phyloP scores from a whole-genome alignment of 2,329 filamentous ascomycete genomes.

The Pyrenophora tritici-repentis region DNA sequence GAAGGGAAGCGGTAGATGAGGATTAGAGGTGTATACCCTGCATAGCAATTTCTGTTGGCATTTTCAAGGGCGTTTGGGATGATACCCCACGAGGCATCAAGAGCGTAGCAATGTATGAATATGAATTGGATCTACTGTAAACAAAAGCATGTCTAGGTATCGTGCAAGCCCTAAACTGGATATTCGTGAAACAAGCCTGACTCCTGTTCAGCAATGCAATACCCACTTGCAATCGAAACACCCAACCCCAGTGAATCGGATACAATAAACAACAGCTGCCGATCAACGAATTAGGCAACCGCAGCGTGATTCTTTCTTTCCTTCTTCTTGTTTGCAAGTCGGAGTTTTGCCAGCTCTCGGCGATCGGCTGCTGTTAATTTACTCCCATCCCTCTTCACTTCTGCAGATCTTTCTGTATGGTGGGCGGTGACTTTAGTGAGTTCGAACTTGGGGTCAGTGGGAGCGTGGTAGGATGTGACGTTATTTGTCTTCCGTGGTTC shows the following conservation, averaged over 20 bases:
- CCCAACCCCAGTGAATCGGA: background rate
- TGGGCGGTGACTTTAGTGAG: slow-evolving; percentile 29
- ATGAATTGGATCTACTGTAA: slow-evolving; percentile 7
- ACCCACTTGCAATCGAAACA: background rate
- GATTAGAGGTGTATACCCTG: background rate
- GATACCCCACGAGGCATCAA: slow-evolving; percentile 17
- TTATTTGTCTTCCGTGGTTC: slow-evolving; percentile 1
- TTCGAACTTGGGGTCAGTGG: slow-evolving; percentile 28
- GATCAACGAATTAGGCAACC: background rate
- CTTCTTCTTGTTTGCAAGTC: slow-evolving; percentile 36
- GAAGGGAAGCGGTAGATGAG: slow-evolving; percentile 33
- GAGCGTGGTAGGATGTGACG: slow-evolving; percentile 2
- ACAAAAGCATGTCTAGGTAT: slow-evolving; percentile 25
- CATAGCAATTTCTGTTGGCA: slow-evolving; percentile 2
- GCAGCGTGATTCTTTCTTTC: slow-evolving; percentile 26
- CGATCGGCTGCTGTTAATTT: slow-evolving; percentile 29
- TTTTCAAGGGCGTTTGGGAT: slow-evolving; percentile 13
- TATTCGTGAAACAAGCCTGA: background rate
- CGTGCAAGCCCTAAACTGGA: slow-evolving; percentile 21
- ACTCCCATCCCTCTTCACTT: slow-evolving; percentile 25
- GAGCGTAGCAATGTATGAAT: slow-evolving; percentile 12
- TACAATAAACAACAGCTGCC: background rate
- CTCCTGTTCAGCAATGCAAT: background rate
- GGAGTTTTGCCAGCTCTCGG: slow-evolving; percentile 33
- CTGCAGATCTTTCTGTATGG: slow-evolving; percentile 29